Conservation (phyloP, 202 grass and related monocot genomes). For the Carex sylvatica region DNA sequence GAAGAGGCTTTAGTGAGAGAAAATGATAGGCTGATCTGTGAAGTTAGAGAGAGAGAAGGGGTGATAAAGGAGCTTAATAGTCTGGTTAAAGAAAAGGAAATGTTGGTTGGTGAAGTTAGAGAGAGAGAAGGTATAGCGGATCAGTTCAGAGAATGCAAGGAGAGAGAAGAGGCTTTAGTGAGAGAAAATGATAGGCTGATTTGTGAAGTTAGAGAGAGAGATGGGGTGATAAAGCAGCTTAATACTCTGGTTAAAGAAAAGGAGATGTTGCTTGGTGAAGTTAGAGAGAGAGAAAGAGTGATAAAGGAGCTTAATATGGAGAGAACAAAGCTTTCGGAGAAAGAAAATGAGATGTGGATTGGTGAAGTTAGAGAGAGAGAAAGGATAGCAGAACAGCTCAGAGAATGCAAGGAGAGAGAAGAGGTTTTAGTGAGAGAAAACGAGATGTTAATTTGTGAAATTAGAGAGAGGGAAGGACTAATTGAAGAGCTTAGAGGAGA, state of each 20-base stretch:
- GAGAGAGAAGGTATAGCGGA: conserved; percentile 42
- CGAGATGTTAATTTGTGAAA: conserved; percentile 36
- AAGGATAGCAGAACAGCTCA: conserved; percentile 42
- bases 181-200: conserved; percentile 39
- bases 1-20: too few species aligned
- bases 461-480: not conserved
- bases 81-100: conserved; percentile 28
- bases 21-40: too few species aligned
- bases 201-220: conserved; percentile 40
- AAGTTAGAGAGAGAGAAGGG: not conserved
- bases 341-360: conserved; percentile 36
- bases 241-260: too few species aligned
- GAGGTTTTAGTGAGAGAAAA: conserved; percentile 38
- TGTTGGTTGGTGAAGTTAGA: conserved; percentile 32
- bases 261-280: not conserved
- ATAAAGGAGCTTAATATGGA: conserved; percentile 21
- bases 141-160: conserved; percentile 31
- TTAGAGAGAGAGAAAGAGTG: conserved; percentile 33
- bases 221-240: conserved; percentile 13
- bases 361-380: conserved; percentile 40
- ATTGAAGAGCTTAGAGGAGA: conserved; percentile 12
- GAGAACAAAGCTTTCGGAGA: conserved; percentile 44
- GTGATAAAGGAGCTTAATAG: conserved; percentile 26
- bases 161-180: conserved; percentile 57
- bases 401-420: conserved; percentile 57